Base-by-base conservation (phyloP, 306 rosid species). In the Prunus mume region DNA sequence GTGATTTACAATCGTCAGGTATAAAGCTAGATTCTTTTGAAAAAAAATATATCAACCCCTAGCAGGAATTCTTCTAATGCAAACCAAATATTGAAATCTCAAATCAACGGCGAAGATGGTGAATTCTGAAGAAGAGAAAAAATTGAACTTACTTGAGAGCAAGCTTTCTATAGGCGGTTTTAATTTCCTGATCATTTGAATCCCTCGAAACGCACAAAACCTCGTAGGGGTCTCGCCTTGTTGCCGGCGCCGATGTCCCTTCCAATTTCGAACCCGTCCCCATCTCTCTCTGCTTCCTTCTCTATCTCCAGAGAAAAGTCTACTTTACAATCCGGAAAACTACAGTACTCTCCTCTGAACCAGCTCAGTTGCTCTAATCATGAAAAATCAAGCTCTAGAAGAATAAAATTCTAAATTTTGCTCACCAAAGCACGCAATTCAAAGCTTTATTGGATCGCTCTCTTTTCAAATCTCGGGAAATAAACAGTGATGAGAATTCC, bases 211-310 rank as follows among this genome's bases (percentile, higher is more conserved):
- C 89, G 22, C 80, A 71, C 74, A 96, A 85, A 1, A 96, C 97
- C 85, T 92, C 97, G n/a, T 96, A 96, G 8, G 99, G 99, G 81
- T 96, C 99, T 52, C 97, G 90, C 68, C 98, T 88, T 80, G 56
- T 75, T 32, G 92, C 88, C 71, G 91, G 92, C 72, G 92, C 81
- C 34, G 98, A 92, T 28, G 97, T 55, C 86, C 97, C 97, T 84
- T 95, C 97, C 85, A 81, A 77, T 68, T 92, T 90, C 32, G 98
- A 89, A 85, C 85, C 88, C 83, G 82, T 88, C 30, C 86, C 90
- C 85, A 83, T 85, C 30, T 38, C 74, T 24, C 80, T 51, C 30
- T 56, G 24, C 62, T 41, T 6, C 78, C 69, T 81, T 55, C 71
- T 77, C 71, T 47, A 60, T 43, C 12, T 6, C 41, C 41, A 52